Conservation (phyloP, 768 basidiomycete species). For the Russula dissimulans region DNA sequence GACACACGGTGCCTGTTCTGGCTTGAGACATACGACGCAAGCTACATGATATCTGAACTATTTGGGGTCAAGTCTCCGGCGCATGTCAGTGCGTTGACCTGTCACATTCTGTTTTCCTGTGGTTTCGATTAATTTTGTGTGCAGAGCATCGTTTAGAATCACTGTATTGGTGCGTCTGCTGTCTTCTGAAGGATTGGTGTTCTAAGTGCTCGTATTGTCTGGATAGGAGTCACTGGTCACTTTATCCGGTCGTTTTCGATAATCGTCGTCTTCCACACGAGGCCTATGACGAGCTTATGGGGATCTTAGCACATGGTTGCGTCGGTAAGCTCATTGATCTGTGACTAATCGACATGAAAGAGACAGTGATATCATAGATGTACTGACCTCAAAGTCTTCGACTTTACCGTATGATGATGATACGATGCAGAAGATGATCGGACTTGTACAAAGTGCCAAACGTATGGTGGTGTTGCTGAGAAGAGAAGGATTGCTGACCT, state of each 20-base stretch:
- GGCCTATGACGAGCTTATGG: conserved; percentile 28
- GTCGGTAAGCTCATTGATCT: conserved; percentile 27
- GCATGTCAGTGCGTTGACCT: too few species aligned
- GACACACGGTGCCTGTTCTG: too few species aligned
- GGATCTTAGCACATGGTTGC: conserved; percentile 31
- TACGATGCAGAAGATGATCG: conserved; percentile 2
- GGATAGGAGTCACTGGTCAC: conserved; percentile 23
- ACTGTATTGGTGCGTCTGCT: too few species aligned
- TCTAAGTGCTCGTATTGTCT: not conserved
- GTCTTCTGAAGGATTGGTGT: not conserved
- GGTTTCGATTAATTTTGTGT: too few species aligned
- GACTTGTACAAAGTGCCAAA: conserved; percentile 2
- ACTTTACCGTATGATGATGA: conserved; percentile 11
- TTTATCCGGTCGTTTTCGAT: conserved; percentile 20
- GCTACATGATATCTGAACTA: too few species aligned
- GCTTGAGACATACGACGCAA: too few species aligned
- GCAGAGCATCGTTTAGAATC: too few species aligned
- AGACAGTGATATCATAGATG: not conserved
- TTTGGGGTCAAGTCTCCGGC: too few species aligned
- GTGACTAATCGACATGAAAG: not conserved
- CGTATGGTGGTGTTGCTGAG: not conserved
- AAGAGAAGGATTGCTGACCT: not conserved
- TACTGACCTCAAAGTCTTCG: conserved; percentile 8
- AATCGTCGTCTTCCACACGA: conserved; percentile 1
- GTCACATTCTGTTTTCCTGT: too few species aligned